Evolutionary conservation across 768 basidiomycete species (phyloP), one percentile per base, ranked within the genome.

Genomic region (Leccinum incarnatum): DNA sequence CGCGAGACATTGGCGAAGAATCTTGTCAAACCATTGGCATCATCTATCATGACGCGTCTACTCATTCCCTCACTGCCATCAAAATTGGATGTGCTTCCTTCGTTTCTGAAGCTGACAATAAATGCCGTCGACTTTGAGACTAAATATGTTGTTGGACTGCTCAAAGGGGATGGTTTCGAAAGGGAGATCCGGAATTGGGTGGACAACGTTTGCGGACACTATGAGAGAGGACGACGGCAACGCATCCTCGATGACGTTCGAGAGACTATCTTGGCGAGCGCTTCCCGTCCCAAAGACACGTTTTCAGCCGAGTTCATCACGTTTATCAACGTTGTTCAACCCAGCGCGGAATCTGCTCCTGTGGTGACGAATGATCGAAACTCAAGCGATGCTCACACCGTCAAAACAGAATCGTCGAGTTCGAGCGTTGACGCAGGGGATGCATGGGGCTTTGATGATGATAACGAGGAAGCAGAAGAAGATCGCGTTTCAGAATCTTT

Each of bases 151-250:
- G 65, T 81, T 14, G 70, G 70, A 14, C 63, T 87, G 58, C 74
- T 89, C 15, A 79, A 80, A 14, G 80, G 78, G 55, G 79, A 78
- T 21, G 56, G 62, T 12, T 73, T 74, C 5, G 84, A 86, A 48
- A 76, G 75, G 25, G 75, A 84, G 7, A 81, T 95, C 56, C 81
- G 82, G 65, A 65, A 73, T 6, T 96, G 94, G 91, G 82, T 81
- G 4, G 80, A 86, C 51, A 81, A 83, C 4, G 79, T 91, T 11
- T 81, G 83, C 17, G 74, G 78, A 3, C 90, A 93, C 71, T 96
- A 94, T 70, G 93, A 94, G 69, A 83, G 84, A 59, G 84, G 87
- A 64, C 74, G 93, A 65, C 80, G 93, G 14, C 74, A 82, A 34
- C 76, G 78, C 53, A 83, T 94, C 48, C 77, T 93, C 6, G 85